Evolutionary conservation across 2,329 filamentous ascomycete genomes (phyloP).

Genomic region (Fusarium gaditjirri): DNA sequence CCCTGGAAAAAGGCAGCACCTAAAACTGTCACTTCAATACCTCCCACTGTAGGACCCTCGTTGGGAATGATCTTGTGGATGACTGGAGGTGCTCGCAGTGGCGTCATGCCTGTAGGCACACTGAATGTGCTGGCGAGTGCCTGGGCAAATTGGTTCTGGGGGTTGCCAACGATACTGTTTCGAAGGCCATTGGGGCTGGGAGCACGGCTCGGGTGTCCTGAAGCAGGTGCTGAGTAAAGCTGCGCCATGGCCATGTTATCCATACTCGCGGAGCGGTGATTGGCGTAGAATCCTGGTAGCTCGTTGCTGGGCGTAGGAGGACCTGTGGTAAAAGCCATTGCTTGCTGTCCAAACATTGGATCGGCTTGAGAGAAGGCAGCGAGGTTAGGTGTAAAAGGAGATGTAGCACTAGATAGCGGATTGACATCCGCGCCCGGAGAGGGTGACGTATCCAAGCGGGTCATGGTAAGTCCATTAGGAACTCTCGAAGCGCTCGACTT

Average conservation of each 20-base stretch:
- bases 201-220: constrained; percentile 80
- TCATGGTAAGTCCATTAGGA: constrained; percentile 82
- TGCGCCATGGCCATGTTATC: constrained; percentile 73
- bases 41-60: constrained; percentile 83
- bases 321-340: constrained; percentile 62
- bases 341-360: constrained; percentile 56
- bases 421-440: constrained; percentile 51
- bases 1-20: constrained; percentile 81
- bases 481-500: constrained; percentile 81
- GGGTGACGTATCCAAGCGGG: constrained; percentile 73
- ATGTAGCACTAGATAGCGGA: constrained; percentile 57
- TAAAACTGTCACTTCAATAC: constrained; percentile 86
- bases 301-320: constrained; percentile 75
- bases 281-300: constrained; percentile 65
- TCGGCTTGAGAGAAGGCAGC: constrained; percentile 58
- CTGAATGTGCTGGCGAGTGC: constrained; percentile 59
- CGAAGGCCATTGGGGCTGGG: constrained; percentile 72
- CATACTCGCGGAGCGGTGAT: constrained; percentile 70
- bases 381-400: constrained; percentile 64
- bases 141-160: constrained; percentile 58
- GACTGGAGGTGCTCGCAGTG: constrained; percentile 61
- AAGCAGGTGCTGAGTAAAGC: constrained; percentile 77
- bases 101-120: constrained; percentile 60
- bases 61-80: constrained; percentile 87
- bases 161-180: constrained; percentile 56